Percentiles rank a stretch among this genome's conserved stretches.
Conservation (phyloP, 192 early-diverging fungal species). For the Podila minutissima region DNA sequence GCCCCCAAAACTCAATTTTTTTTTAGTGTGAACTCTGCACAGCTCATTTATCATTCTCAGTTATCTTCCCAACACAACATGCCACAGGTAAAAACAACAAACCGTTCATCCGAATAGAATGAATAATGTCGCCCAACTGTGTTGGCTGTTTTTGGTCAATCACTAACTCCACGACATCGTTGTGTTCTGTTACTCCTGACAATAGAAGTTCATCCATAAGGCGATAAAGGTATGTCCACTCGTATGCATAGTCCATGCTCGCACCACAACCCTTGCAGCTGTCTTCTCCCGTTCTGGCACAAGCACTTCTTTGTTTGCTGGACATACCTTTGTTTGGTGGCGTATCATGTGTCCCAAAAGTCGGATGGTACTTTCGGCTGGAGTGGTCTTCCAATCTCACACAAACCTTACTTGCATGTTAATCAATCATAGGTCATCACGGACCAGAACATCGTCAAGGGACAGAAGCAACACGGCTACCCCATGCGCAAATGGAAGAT, state of each 20-base stretch:
- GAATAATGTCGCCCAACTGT: not conserved
- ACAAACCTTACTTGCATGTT: too few relatives aligned
- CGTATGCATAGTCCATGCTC: not conserved
- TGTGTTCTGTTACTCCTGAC: not conserved
- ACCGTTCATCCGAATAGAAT: not conserved
- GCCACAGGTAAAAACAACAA: constrained; percentile 19
- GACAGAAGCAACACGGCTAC: constrained; percentile 49
- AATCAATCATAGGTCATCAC: constrained; percentile 28
- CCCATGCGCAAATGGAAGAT: constrained; percentile 60
- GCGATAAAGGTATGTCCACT: constrained; percentile 24
- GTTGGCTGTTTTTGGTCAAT: not conserved
- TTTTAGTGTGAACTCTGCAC: not conserved
- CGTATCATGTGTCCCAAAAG: not conserved
- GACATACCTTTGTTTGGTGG: not conserved
- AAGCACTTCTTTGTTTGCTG: too few relatives aligned
- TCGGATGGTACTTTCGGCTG: not conserved
- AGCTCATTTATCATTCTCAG: not conserved
- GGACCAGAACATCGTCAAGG: constrained; percentile 37
- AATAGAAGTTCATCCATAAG: constrained; percentile 30
- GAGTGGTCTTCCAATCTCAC: not conserved
- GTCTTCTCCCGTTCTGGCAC: not conserved
- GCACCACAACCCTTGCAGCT: too few relatives aligned
- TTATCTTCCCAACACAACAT: not conserved
- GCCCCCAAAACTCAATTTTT: not conserved
- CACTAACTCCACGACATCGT: not conserved